phyloP scores from a whole-genome alignment of 2,329 filamentous ascomycete genomes.

The Coniella lustricola region DNA sequence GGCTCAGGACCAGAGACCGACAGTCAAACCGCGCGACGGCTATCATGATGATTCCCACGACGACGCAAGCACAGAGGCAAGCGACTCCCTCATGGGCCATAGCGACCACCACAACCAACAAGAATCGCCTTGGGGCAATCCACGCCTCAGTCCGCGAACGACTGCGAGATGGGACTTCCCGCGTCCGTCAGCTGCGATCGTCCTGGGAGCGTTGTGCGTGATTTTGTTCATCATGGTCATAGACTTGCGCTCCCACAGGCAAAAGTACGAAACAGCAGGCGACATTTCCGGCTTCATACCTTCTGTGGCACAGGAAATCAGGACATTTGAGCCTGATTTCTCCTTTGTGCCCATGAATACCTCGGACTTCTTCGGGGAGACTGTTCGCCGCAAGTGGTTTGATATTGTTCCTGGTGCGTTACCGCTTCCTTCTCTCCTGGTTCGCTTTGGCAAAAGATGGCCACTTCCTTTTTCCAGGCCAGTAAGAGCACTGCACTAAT shows the following conservation, averaged over 20 bases:
- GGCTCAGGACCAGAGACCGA: too few species aligned
- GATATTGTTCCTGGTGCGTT: constrained; percentile 31
- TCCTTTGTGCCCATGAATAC: constrained; percentile 32
- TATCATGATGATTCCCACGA: constrained; percentile 20
- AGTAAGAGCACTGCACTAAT: neutral
- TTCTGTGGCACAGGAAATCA: constrained; percentile 32
- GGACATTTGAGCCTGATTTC: constrained; percentile 30
- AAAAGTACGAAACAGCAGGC: constrained; percentile 20
- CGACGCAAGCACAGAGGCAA: constrained; percentile 22
- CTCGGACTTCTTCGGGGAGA: constrained; percentile 31
- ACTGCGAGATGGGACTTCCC: constrained; percentile 16
- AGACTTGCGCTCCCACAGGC: constrained; percentile 28
- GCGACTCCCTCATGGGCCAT: constrained; percentile 22
- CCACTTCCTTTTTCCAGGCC: too few species aligned
- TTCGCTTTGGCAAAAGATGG: too few species aligned
- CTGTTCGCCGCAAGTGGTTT: constrained; percentile 29
- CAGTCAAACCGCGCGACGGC: too few species aligned
- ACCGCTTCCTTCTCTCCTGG: neutral
- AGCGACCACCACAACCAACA: neutral
- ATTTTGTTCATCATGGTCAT: constrained; percentile 29
- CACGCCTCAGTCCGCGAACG: constrained; percentile 2
- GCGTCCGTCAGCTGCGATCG: constrained; percentile 18
- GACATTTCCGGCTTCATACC: constrained; percentile 22
- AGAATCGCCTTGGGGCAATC: constrained; percentile 24
- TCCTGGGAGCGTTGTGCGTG: constrained; percentile 21